These are phyloP conservation scores for Pestalotiopsis sp. DNA, from an alignment of 2,329 filamentous ascomycete genomes.

Conservation along the genomic window DNA sequence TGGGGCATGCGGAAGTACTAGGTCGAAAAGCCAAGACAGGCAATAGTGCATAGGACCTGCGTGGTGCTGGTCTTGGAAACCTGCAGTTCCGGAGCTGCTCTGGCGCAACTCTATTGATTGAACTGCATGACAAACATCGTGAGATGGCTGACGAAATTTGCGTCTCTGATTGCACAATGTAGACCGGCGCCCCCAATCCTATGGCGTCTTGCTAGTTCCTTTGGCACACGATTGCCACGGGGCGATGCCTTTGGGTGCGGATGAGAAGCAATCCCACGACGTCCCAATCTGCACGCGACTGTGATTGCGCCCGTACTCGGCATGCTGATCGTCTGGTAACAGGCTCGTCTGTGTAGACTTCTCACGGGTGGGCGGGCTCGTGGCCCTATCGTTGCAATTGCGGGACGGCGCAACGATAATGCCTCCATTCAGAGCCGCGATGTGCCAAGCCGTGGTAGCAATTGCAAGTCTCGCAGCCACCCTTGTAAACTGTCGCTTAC, in stretches of 20 bases:
- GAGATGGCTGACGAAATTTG: background rate
- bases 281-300: background rate
- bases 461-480: background rate
- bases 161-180: background rate
- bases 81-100: background rate
- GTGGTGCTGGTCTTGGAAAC: background rate
- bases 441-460: background rate
- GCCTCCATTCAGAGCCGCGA: conserved; percentile 6
- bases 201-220: background rate
- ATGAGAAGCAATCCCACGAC: background rate
- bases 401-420: conserved; percentile 10
- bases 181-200: background rate
- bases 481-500: background rate
- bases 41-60: background rate
- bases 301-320: background rate
- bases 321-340: background rate
- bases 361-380: background rate
- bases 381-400: background rate
- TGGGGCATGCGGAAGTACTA: background rate
- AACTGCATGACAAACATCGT: background rate
- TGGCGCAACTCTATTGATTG: background rate
- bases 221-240: background rate
- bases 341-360: background rate
- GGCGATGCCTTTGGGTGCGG: background rate
- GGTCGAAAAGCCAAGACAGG: background rate